Percentiles rank a stretch among this genome's conserved stretches.
Evolutionary conservation across 2,329 filamentous ascomycete species (phyloP).

Genomic region (Verticillium nonalfalfae): DNA sequence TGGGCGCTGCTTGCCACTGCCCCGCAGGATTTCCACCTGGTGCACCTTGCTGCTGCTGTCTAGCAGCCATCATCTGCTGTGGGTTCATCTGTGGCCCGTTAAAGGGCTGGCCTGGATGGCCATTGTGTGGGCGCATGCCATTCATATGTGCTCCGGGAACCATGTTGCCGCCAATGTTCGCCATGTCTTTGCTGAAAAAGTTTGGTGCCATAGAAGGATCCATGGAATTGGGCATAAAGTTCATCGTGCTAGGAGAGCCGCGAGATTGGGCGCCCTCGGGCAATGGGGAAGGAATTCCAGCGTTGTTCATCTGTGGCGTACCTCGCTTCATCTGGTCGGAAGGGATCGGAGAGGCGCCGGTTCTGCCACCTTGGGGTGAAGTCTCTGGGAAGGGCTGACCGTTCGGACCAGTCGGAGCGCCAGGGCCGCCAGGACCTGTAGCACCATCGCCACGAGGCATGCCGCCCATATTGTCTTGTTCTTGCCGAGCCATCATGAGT

Average conservation of each 20-base stretch:
- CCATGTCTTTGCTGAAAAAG: slow-evolving; percentile 49
- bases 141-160: slow-evolving; percentile 50
- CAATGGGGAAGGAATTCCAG: slow-evolving; percentile 63
- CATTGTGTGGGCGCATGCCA: slow-evolving; percentile 63
- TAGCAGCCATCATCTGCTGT: slow-evolving; percentile 52
- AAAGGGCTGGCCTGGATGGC: slow-evolving; percentile 54
- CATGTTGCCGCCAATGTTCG: slow-evolving; percentile 48
- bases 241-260: slow-evolving; percentile 58
- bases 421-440: slow-evolving; percentile 46
- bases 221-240: slow-evolving; percentile 57
- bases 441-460: slow-evolving; percentile 45
- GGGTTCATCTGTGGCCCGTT: slow-evolving; percentile 49
- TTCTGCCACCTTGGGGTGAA: slow-evolving; percentile 62
- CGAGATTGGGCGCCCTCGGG: slow-evolving; percentile 62
- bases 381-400: slow-evolving; percentile 61
- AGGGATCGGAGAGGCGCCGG: slow-evolving; percentile 70
- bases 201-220: slow-evolving; percentile 54
- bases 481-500: slow-evolving; percentile 74
- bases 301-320: slow-evolving; percentile 66
- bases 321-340: slow-evolving; percentile 74
- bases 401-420: slow-evolving; percentile 48
- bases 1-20: slow-evolving; percentile 38
- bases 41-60: slow-evolving; percentile 26
- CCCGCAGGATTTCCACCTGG: slow-evolving; percentile 33
- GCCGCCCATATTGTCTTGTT: slow-evolving; percentile 58